Evolutionary conservation across 352 stramenopile species (phyloP).

Genomic region (Globisporangium camurandrum): DNA sequence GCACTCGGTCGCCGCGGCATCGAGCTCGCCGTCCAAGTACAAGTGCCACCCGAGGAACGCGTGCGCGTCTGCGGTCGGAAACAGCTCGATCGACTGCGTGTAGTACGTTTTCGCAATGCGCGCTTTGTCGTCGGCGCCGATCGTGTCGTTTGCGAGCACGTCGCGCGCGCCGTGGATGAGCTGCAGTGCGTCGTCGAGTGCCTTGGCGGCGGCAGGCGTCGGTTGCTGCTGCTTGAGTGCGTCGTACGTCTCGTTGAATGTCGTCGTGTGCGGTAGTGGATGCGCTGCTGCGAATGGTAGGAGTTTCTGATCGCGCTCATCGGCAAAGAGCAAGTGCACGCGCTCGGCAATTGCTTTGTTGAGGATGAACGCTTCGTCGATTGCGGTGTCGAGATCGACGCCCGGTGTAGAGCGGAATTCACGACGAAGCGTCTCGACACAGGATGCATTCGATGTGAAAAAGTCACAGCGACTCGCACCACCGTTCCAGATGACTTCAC

Average conservation of each 20-base stretch:
- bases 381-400: constrained; percentile 22
- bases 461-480: constrained; percentile 55
- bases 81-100: constrained; percentile 51
- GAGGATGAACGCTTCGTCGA: constrained; percentile 60
- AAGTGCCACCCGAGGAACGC: constrained; percentile 64
- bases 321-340: constrained; percentile 50
- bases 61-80: constrained; percentile 57
- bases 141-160: constrained; percentile 33
- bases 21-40: constrained; percentile 53
- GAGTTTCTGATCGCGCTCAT: constrained; percentile 35
- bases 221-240: constrained; percentile 25
- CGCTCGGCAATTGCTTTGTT: constrained; percentile 59
- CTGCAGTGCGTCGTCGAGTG: constrained; percentile 39
- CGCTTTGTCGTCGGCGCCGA: constrained; percentile 35
- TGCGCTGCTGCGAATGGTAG: constrained; percentile 20
- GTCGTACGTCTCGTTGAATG: constrained; percentile 49
- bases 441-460: constrained; percentile 44
- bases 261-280: constrained; percentile 20
- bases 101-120: constrained; percentile 66
- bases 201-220: constrained; percentile 14
- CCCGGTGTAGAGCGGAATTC: constrained; percentile 35
- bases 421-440: constrained; percentile 33
- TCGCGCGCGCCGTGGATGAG: constrained; percentile 42
- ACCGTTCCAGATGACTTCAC: constrained; percentile 44
- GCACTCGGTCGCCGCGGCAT: constrained; percentile 43